Conservation (phyloP, 2,329 filamentous ascomycete species). For the Amauroascus verrucosus region DNA sequence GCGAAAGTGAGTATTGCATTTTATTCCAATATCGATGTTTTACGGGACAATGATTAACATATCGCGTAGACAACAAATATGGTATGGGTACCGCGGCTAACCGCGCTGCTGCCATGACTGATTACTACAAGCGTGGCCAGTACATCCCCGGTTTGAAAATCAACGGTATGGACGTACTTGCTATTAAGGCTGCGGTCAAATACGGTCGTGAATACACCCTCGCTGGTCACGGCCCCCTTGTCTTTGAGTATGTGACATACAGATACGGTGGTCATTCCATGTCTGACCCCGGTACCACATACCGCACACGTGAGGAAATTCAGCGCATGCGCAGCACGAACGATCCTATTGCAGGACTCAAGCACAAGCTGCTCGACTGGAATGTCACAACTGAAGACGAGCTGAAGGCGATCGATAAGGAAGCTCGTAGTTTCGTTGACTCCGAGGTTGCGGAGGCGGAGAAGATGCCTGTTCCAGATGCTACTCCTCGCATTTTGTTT, state of each 20-base stretch:
- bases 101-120: conserved; percentile 88
- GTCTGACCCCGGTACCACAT: conserved; percentile 98
- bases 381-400: conserved; percentile 82
- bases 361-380: conserved; percentile 98
- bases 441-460: conserved; percentile 84
- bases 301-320: conserved; percentile 98
- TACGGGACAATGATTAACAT: conserved; percentile 18
- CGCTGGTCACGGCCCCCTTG: conserved; percentile 79
- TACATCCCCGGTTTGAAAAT: conserved; percentile 99
- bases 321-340: conserved; percentile 99
- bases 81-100: conserved; percentile 97
- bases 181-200: conserved; percentile 90
- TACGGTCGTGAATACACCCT: conserved; percentile 83
- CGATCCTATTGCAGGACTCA: conserved; percentile 94
- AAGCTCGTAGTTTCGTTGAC: conserved; percentile 74
- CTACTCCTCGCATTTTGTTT: conserved; percentile 71
- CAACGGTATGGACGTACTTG: conserved; percentile 98
- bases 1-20: conserved; percentile 69
- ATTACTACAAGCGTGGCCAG: conserved; percentile 99
- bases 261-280: conserved; percentile 99
- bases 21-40: background rate
- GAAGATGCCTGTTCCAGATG: conserved; percentile 70
- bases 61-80: conserved; percentile 86
- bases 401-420: conserved; percentile 92
- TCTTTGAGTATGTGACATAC: conserved; percentile 99